Conservation (phyloP, 345 rosid genomes). For the Euclidium syriacum region DNA sequence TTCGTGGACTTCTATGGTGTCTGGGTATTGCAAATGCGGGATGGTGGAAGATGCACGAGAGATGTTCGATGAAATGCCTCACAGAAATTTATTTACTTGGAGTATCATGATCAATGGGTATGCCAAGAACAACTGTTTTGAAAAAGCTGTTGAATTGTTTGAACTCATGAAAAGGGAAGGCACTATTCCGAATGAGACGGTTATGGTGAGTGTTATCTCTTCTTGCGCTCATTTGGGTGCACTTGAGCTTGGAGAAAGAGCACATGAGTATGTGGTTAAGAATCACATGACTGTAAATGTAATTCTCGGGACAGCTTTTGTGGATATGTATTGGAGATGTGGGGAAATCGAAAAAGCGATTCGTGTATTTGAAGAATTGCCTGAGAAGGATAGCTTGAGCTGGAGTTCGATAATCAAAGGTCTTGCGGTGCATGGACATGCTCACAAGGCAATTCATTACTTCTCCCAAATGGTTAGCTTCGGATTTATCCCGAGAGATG, state of each 20-base stretch:
- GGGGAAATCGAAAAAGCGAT: conserved; percentile 54
- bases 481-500: conserved; percentile 49
- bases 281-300: conserved; percentile 41
- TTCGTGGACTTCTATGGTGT: conserved; percentile 72
- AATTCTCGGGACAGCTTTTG: conserved; percentile 62
- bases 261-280: conserved; percentile 47
- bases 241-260: conserved; percentile 46
- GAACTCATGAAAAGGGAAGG: conserved; percentile 42
- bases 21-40: conserved; percentile 43
- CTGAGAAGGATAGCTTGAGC: conserved; percentile 49
- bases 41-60: conserved; percentile 44
- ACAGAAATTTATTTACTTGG: conserved; percentile 67
- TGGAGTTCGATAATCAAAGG: conserved; percentile 73
- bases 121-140: conserved; percentile 37
- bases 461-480: conserved; percentile 44
- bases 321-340: conserved; percentile 75
- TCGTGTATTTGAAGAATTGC: conserved; percentile 41
- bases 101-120: conserved; percentile 70
- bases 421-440: conserved; percentile 59
- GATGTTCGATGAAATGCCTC: conserved; percentile 74
- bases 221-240: conserved; percentile 75
- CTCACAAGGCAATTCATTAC: conserved; percentile 41
- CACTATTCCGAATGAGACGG: conserved; percentile 50
- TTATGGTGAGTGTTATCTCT: conserved; percentile 65
- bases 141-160: conserved; percentile 51